Base-by-base conservation (phyloP, 2,329 filamentous ascomycete species). In the Ustilaginoidea virens region DNA sequence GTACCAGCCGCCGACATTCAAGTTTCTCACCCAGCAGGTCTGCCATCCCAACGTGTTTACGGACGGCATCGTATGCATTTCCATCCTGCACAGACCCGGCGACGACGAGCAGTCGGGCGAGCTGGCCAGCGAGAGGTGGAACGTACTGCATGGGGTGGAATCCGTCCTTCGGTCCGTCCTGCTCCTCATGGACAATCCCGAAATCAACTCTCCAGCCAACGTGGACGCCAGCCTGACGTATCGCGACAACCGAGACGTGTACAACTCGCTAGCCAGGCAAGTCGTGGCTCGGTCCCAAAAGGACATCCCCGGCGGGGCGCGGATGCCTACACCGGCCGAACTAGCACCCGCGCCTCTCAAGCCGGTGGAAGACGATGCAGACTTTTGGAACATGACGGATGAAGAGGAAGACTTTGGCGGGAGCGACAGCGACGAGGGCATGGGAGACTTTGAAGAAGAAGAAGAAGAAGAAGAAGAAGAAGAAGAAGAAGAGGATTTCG, bases 31-130 rank as follows among this genome's bases (percentile, higher is more conserved):
- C 14, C 68, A 66, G 19, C 74, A 80, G 11, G 76, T 96, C 37
- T 83, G 74, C 57, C 87, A 98, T 52, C 87, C 87, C 3, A 98
- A 98, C 52, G 76, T 98, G 46, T 96, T 96, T 58, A 58, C 73
- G 5, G 81, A 94, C 51, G 87, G 87, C 43, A 77, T 77, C 40
- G 69, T 96, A 25, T 96, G 90, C 61, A 96, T 98, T 50, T 94
- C 86, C 25, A 98, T 98, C 45, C 73, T 98, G 8, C 87, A 98
- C 54, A 69, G 73, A 12, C 85, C 90, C 0, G 90, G 90, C 39
- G 83, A 94, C 36, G 87, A 96, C 48, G 72, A 80, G 41, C 87
- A 86, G 63, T 93, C 86, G 0, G 90, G 90, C 36, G 87, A 96
- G 55, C 58, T 69, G 22, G 87, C 90, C 5, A 79, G 77, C 33